Percentiles rank a stretch among this genome's conserved stretches.
phyloP scores from a whole-genome alignment of 768 basidiomycete genomes.

The Arthromyces matolae region DNA sequence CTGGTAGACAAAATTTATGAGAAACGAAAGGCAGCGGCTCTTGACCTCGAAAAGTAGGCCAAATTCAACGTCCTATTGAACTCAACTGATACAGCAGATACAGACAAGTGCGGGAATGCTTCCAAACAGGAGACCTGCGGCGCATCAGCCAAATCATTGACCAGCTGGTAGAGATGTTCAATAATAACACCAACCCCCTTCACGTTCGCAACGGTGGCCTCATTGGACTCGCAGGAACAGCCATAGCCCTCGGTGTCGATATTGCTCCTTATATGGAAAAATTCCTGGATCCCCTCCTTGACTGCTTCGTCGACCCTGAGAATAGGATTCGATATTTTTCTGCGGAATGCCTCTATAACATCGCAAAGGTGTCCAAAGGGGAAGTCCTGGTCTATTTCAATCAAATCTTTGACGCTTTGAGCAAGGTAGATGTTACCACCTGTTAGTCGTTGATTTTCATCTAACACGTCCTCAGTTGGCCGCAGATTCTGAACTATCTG shows the following conservation, averaged over 20 bases:
- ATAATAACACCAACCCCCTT: conserved; percentile 72
- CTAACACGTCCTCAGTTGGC: conserved; percentile 61
- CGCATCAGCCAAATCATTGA: conserved; percentile 87
- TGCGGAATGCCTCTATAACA: conserved; percentile 97
- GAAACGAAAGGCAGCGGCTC: conserved; percentile 91
- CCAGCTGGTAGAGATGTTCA: conserved; percentile 94
- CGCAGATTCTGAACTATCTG: conserved; percentile 91
- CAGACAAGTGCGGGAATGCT: conserved; percentile 84
- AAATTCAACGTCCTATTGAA: neutral
- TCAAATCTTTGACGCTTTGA: conserved; percentile 94
- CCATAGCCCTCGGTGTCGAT: conserved; percentile 94
- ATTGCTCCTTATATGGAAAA: conserved; percentile 92
- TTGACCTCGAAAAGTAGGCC: conserved; percentile 89
- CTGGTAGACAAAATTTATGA: conserved; percentile 94
- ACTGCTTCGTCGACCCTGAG: conserved; percentile 92
- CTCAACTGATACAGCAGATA: neutral
- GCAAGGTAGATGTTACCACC: conserved; percentile 64
- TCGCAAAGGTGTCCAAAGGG: conserved; percentile 95
- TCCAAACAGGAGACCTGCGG: conserved; percentile 74
- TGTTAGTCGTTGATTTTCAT: neutral
- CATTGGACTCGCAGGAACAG: conserved; percentile 93
- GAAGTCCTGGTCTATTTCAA: conserved; percentile 97
- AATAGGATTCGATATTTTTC: conserved; percentile 96
- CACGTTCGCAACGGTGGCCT: conserved; percentile 93
- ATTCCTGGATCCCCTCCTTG: conserved; percentile 84